Evolutionary conservation across 176 grass and related monocot species (phyloP), one percentile per base, ranked within the genome.

Genomic region (Eremochloa ophiuroides): DNA sequence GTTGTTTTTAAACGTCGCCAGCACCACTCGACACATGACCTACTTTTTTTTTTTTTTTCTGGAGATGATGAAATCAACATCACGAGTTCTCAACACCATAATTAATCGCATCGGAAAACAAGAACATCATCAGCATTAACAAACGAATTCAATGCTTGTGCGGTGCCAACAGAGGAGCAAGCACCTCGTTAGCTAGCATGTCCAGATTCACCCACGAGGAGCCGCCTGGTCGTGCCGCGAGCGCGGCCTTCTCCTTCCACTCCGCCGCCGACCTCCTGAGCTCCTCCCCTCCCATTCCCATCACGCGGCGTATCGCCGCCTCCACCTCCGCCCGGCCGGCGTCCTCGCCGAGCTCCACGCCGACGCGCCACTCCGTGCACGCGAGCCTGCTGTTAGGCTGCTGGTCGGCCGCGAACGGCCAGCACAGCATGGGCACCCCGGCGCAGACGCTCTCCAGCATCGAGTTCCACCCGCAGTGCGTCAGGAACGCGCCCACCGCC

Each of bases 391-490:
- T 27, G 41, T 83, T 83, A 4, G 80, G 35, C 22, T 64, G 58
- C 59, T 83, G 81, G 1, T 83, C 59, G 8, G 41, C 42, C 2
- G 0, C 41, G 62, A 48, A 23, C 3, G 62, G 76, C 76, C 42
- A 79, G 42, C 76, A 79, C 29, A 79, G 20, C 76, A 79, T 15
- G 2, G 86, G 86, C 30, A 88, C 59, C 10, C 80, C 80, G 4
- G 25, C 26, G 35, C 33, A 59, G 4, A 82, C 12, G 58, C 46
- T 67, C 41, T 91, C 85, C 20, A 91, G 55, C 5, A 60, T 11
- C 4, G 80, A 91, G 88, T 91, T 91, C 88, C 88, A 91, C 12
- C 89, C 89, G 56, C 85, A 80, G 71, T 91, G 89, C 20, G 89
- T 87, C 33, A 92, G 20, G 73, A 87, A 87, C 3, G 44, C 65